Percentiles rank a stretch among this genome's conserved stretches.
Evolutionary conservation across 805 yeast genomes (phyloP).

Genomic region (Ogataea zsoltii): DNA sequence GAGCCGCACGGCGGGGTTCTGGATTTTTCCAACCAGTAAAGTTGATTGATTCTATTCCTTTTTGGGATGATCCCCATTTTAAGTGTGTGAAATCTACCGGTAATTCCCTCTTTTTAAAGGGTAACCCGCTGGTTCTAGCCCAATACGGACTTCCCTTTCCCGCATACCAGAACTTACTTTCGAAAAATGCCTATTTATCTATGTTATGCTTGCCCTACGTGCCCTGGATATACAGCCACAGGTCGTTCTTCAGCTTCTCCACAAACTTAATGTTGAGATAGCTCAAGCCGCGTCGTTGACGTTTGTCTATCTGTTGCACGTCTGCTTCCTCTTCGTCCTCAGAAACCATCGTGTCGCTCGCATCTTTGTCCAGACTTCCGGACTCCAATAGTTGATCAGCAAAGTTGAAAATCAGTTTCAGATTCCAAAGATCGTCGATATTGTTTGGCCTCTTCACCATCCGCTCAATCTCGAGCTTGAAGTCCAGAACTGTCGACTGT

Average conservation of each 20-base stretch:
- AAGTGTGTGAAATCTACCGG: too few species aligned
- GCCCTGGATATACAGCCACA: conserved; percentile 27
- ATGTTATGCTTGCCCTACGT: not conserved
- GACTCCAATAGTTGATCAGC: conserved; percentile 40
- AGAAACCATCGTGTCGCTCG: conserved; percentile 9
- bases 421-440: conserved; percentile 63
- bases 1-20: conserved; percentile 1
- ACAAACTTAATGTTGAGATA: conserved; percentile 52
- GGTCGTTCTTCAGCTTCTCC: conserved; percentile 48
- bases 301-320: conserved; percentile 18
- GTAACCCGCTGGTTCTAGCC: not conserved
- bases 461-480: conserved; percentile 50
- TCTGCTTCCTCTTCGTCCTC: conserved; percentile 8
- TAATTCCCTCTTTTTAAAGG: too few species aligned
- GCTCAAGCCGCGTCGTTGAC: conserved; percentile 27
- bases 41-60: too few species aligned
- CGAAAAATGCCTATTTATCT: not conserved
- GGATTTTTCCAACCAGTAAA: not conserved
- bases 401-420: conserved; percentile 61
- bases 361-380: not conserved
- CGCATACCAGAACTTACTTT: too few species aligned
- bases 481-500: conserved; percentile 52
- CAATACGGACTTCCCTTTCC: too few species aligned
- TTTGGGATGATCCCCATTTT: too few species aligned
- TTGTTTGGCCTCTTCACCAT: conserved; percentile 43